Percentiles rank a stretch among this genome's conserved stretches.
Evolutionary conservation across 2,329 filamentous ascomycete genomes (phyloP).

Genomic region (Botrytis aclada): DNA sequence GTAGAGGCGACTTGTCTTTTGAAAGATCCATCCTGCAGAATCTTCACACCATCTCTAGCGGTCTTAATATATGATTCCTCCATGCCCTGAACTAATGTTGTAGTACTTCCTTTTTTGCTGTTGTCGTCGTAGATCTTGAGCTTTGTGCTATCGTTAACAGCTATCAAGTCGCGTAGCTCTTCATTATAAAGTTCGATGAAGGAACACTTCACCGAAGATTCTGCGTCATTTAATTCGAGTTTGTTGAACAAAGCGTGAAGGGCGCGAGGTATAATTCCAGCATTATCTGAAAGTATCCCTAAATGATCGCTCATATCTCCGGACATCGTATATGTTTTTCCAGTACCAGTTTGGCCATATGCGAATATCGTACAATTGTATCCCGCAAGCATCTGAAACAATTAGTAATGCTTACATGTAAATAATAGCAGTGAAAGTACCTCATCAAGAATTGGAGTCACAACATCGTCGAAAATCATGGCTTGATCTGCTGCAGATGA

Average conservation of each 20-base stretch:
- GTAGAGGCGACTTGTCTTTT: constrained; percentile 98
- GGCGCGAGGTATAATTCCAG: constrained; percentile 92
- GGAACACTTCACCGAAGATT: constrained; percentile 92
- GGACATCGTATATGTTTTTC: constrained; percentile 99
- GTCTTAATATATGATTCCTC: constrained; percentile 91
- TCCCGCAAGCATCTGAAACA: constrained; percentile 74
- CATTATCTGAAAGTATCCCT: constrained; percentile 82
- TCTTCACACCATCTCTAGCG: constrained; percentile 79
- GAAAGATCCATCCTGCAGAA: constrained; percentile 84
- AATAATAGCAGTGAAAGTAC: constrained; percentile 47
- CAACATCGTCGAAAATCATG: constrained; percentile 94
- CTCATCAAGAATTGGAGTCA: constrained; percentile 88
- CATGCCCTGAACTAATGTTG: constrained; percentile 93
- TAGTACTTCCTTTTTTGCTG: constrained; percentile 76
- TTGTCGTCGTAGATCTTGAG: constrained; percentile 95
- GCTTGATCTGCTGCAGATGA: constrained; percentile 90
- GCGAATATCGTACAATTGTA: constrained; percentile 99
- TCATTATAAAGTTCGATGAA: constrained; percentile 99
- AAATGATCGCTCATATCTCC: constrained; percentile 89
- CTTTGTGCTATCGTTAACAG: constrained; percentile 76
- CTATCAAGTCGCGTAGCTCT: constrained; percentile 85
- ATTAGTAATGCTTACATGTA: constrained; percentile 20
- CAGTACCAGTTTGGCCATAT: constrained; percentile 96
- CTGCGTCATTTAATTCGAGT: constrained; percentile 72
- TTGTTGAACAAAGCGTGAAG: constrained; percentile 83